Base-by-base conservation (phyloP, 768 basidiomycete genomes). In the Lactarius sanguifluus region DNA sequence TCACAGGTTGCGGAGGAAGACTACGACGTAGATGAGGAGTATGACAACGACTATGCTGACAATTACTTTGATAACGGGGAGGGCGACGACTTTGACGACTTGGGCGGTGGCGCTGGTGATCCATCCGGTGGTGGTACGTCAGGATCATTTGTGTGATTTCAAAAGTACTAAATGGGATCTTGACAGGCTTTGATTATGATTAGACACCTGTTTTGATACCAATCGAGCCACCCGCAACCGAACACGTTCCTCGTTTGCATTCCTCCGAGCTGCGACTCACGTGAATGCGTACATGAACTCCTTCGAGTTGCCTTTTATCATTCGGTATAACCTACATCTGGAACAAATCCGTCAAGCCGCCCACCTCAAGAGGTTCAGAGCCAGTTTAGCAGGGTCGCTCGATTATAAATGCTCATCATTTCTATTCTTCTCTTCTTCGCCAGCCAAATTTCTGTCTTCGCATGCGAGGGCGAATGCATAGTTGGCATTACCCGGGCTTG, bases 51-150 rank as follows among this genome's bases (percentile, higher is more conserved):
- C 69, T 94, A 94, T 68, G 92, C 89, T 3, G 89, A 90, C 68
- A 92, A 94, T 73, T 94, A 94, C 81, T 94, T 94, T 74, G 92
- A 94, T 75, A 93, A 92, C 62, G 92, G 92, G 20, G 92, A 93
- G 76, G 87, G 81, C 4, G 92, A 94, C 61, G 90, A 94, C 72
- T 76, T 83, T 62, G 92, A 94, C 71, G 88, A 92, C 71, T 75
- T 91, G 25, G 91, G 88, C 6, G 92, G 85, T 0, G 88, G 82
- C 12, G 90, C 83, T 5, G 83, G 76, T 16, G 90, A 84, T 20
- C 89, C 83, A 47, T 89, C 84, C 36, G 88, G 85, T 45, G 89
- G 85, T 65, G 86, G 71, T 75, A 68, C 64, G 67, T 71, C 40
- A 15, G 28, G n/a, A 18, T 57, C 36, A 43, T 57, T 67, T 32